phyloP scores from a whole-genome alignment of 176 grass and related monocot genomes.

The Hordeum marinum region DNA sequence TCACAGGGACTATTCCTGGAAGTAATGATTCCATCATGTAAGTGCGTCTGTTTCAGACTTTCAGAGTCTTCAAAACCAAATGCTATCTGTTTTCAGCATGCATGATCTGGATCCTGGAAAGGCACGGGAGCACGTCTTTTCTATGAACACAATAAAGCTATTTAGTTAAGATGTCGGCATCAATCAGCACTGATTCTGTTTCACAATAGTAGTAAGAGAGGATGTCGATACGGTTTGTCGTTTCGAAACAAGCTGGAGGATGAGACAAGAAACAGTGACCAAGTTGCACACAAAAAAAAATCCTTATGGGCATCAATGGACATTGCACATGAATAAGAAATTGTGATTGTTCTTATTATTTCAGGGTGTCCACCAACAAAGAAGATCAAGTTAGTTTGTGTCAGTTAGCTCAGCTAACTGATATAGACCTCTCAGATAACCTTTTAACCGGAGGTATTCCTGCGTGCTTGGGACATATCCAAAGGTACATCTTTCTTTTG shows the following conservation, averaged over 20 bases:
- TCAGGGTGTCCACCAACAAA: slow-evolving; percentile 32
- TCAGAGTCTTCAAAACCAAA: neutral
- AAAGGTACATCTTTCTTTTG: slow-evolving; percentile 54
- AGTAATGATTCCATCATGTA: slow-evolving; percentile 62
- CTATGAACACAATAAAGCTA: neutral
- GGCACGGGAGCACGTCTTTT: neutral
- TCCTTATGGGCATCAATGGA: slow-evolving; percentile 3
- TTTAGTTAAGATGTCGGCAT: slow-evolving; percentile 31
- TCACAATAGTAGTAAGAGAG: neutral
- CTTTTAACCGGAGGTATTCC: slow-evolving; percentile 69
- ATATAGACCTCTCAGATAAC: slow-evolving; percentile 83
- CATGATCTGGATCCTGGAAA: neutral
- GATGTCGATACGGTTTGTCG: neutral
- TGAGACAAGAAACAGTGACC: neutral
- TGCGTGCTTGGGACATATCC: slow-evolving; percentile 52
- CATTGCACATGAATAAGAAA: neutral
- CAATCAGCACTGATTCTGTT: slow-evolving; percentile 8
- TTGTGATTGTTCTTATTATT: slow-evolving; percentile 6
- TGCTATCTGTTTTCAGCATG: neutral
- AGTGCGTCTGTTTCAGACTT: slow-evolving; percentile 8
- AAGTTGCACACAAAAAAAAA: slow-evolving; percentile 2
- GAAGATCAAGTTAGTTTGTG: slow-evolving; percentile 59
- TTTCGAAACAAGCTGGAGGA: slow-evolving; percentile 14
- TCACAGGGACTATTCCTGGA: slow-evolving; percentile 74
- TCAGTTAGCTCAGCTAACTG: slow-evolving; percentile 43